Base-by-base conservation (phyloP, 1,284 basidiomycete genomes). In the Blastosporella zonata region DNA sequence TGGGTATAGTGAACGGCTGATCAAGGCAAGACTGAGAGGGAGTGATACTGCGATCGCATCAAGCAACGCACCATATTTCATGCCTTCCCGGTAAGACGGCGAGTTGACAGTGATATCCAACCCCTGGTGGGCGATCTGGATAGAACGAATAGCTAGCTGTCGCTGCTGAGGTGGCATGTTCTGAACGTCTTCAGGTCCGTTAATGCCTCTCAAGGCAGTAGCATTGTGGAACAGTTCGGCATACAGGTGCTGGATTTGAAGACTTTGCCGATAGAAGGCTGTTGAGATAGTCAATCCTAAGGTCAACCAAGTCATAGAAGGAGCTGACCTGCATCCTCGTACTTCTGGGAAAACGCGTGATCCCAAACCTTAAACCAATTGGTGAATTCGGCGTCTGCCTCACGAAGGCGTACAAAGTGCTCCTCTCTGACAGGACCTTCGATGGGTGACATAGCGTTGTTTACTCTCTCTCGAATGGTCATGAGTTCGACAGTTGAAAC, bases 401-500 rank as follows among this genome's bases (percentile, higher is more conserved):
- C 73, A 43, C 75, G 75, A 27, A 90, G 74, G 40, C 81, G 72
- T 28, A 73, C 70, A 62, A 88, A 85, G 38, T 86, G 83, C 41
- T 76, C 73, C 20, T 87, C 82, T 54, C 79, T 78, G 27, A 90
- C 81, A 9, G 81, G 78, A 2, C 77, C 77, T 56, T 90, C 85
- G 39, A 81, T 77, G 13, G 84, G 84, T 23, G 81, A 75, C 31
- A 91, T 67, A 9, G 77, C 77, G 60, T 89, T 87, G 57, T 88
- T 79, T 4, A 89, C 74, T 28, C 81, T 73, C 62, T 91, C 88
- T 43, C 89, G 81, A 54, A 90, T 81, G n/a, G 79, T 79, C 79
- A 90, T 88, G 46, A 91, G 75, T 59, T 91, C 90, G 17, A 93
- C 89, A 0, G 91, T 95, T 6, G 93, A 94, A 15, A 96, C 90